phyloP scores from a whole-genome alignment of 805 yeast genomes.

The Pichia nanzhaoensis region DNA sequence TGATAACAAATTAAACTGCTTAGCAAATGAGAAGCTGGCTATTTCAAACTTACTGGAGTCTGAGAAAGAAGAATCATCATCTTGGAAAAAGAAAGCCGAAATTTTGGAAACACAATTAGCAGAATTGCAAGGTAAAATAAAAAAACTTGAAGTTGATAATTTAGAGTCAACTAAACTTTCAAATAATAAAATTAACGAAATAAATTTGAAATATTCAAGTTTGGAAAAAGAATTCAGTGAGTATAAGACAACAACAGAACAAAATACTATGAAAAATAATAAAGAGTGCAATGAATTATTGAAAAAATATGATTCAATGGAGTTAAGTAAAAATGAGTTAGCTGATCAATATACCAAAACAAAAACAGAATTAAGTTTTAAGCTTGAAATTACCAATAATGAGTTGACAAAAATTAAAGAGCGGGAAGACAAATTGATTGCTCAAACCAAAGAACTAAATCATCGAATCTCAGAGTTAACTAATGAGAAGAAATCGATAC shows the following conservation, averaged over 20 bases:
- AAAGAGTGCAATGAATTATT: background rate
- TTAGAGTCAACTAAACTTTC: background rate
- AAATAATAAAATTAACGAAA: background rate
- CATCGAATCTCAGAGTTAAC: background rate
- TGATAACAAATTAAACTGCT: background rate
- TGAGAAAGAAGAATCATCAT: background rate
- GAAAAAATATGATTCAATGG: background rate
- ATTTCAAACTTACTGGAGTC: background rate
- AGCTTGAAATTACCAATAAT: background rate
- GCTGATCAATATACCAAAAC: background rate
- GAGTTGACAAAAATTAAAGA: background rate
- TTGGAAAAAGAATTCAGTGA: background rate
- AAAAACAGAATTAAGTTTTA: background rate
- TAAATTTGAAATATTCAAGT: background rate
- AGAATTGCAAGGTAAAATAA: background rate
- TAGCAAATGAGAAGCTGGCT: constrained; percentile 1
- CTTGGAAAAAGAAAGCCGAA: constrained; percentile 3
- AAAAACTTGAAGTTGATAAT: background rate
- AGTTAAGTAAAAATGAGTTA: background rate
- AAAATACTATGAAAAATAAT: background rate
- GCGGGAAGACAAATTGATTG: constrained; percentile 1
- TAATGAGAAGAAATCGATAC: background rate
- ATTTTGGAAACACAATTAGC: background rate
- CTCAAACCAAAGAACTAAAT: constrained; percentile 1
- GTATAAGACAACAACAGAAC: background rate